Percentiles rank a stretch among this genome's conserved stretches.
phyloP scores from a whole-genome alignment of 768 basidiomycete genomes.

The Lactarius hengduanensis region DNA sequence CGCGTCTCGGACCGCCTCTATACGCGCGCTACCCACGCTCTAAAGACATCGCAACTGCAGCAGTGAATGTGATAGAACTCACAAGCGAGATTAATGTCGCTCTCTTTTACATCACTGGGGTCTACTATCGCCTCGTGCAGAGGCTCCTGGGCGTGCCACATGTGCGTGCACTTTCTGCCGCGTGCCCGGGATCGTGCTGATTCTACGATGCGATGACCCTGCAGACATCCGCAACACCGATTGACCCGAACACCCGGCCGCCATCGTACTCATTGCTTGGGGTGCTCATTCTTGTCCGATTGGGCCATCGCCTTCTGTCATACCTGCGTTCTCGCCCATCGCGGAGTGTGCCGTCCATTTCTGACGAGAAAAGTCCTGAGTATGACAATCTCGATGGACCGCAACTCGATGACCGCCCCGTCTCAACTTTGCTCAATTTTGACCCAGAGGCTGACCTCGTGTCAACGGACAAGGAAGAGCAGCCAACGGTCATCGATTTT shows the following conservation, averaged over 20 bases:
- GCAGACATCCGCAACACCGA: constrained; percentile 72
- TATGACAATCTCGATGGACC: constrained; percentile 40
- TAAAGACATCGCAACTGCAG: constrained; percentile 34
- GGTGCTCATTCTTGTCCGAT: constrained; percentile 61
- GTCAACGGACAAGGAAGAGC: constrained; percentile 67
- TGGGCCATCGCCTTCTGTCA: constrained; percentile 58
- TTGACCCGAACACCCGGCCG: constrained; percentile 67
- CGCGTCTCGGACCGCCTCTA: constrained; percentile 44
- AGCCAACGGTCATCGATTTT: constrained; percentile 63
- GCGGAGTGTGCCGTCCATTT: constrained; percentile 22
- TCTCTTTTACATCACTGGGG: constrained; percentile 74
- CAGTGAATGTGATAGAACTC: constrained; percentile 57
- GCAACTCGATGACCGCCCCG: constrained; percentile 58
- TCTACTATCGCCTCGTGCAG: constrained; percentile 73
- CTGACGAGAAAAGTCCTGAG: constrained; percentile 38
- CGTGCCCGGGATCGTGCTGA: neutral
- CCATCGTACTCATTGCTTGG: constrained; percentile 89
- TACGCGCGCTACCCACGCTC: constrained; percentile 40
- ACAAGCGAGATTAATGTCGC: constrained; percentile 73
- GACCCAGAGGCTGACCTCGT: constrained; percentile 54
- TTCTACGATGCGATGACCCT: constrained; percentile 6
- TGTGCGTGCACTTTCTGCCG: constrained; percentile 41
- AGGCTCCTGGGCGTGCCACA: constrained; percentile 67
- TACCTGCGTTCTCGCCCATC: constrained; percentile 41
- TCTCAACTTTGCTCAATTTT: constrained; percentile 55